A percentile compares a stretch with the other conserved stretches of the same genome.
These are phyloP conservation scores for Cucumis hystrix DNA, from an alignment of 306 rosid species.

Conservation along the genomic window DNA sequence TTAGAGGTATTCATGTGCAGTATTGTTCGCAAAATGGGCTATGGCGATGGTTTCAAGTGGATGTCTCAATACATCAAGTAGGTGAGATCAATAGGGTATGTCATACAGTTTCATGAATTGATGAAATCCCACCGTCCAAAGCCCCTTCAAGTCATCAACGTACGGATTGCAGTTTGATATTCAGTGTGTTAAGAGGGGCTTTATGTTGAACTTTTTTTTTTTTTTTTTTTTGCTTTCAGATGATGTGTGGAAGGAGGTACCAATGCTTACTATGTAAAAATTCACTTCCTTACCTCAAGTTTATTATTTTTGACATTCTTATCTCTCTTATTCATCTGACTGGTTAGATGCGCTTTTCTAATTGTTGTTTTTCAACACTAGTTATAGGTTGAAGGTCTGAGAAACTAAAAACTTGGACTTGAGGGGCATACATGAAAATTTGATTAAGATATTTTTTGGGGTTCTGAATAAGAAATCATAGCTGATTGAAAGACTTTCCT, in stretches of 20 bases:
- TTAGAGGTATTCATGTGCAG: conserved; percentile 36
- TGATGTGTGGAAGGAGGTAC: conserved; percentile 5
- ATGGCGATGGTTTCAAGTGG: conserved; percentile 35
- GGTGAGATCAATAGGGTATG: not conserved
- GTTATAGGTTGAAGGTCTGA: not conserved
- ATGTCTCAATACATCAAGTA: conserved; percentile 27
- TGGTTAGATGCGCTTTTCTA: not conserved
- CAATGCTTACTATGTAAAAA: not conserved
- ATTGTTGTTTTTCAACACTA: not conserved
- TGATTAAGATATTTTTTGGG: not conserved
- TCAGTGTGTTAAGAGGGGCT: not conserved
- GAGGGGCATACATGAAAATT: not conserved
- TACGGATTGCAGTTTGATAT: conserved; percentile 1
- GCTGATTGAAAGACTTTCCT: not conserved
- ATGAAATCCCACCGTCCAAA: not conserved
- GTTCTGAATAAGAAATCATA: not conserved
- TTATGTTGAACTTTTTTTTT: not conserved
- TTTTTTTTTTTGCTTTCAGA: not conserved
- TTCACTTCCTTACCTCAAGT: not conserved
- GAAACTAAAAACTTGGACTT: not conserved
- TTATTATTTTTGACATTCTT: not conserved
- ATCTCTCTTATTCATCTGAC: not conserved
- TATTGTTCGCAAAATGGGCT: conserved; percentile 32
- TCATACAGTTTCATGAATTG: not conserved
- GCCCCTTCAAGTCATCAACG: not conserved